Evolutionary conservation across 179 eudicot genomes (phyloP).

Genomic region (Beta macrorhiza): DNA sequence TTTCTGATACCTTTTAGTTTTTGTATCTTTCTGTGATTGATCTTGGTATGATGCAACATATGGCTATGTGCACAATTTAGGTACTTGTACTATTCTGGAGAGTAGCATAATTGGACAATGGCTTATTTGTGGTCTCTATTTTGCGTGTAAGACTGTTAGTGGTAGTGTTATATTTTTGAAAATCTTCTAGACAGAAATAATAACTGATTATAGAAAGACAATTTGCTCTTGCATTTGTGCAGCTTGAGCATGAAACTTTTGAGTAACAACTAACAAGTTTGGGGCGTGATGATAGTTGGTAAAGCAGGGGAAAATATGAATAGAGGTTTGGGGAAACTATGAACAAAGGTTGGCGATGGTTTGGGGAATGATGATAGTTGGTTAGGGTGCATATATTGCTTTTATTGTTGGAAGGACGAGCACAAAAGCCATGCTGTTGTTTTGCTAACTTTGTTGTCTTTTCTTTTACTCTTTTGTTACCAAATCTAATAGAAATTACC

Average conservation of each 20-base stretch:
- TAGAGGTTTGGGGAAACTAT: neutral
- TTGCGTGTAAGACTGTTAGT: no score
- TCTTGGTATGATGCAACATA: neutral
- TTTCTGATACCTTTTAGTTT: neutral
- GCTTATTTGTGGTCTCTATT: neutral
- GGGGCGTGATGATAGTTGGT: no score
- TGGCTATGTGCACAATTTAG: neutral
- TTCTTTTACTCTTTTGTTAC: neutral
- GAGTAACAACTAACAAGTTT: neutral
- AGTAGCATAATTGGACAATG: neutral
- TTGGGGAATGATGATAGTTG: neutral
- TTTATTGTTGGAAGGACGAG: neutral
- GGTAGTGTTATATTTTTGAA: neutral
- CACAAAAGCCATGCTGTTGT: neutral
- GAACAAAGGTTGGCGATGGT: neutral
- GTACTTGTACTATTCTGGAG: neutral
- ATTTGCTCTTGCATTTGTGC: neutral
- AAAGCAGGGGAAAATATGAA: no score
- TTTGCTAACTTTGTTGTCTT: neutral
- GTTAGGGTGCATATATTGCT: neutral
- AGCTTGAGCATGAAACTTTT: neutral
- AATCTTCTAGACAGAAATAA: no score
- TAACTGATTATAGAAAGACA: constrained; percentile 1
- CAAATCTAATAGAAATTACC: neutral
- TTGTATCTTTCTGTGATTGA: neutral